phyloP scores from a whole-genome alignment of 192 early-diverging fungal species.

The Coemansia pectinata region DNA sequence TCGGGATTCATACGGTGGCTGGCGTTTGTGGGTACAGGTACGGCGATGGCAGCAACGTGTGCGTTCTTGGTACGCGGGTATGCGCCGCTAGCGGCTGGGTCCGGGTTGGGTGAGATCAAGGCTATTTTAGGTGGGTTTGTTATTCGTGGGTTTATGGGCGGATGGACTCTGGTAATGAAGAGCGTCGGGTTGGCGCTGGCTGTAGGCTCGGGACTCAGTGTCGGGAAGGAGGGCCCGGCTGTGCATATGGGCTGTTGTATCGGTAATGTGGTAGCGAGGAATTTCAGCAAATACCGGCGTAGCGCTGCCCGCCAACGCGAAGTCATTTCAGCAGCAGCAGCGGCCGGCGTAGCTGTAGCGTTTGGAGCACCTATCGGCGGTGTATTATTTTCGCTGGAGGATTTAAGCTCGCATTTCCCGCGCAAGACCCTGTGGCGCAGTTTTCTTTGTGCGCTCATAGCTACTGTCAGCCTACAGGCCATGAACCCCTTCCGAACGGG shows the following conservation, averaged over 20 bases:
- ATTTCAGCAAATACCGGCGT: conserved; percentile 80
- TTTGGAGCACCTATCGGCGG: conserved; percentile 75
- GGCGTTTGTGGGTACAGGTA: conserved; percentile 74
- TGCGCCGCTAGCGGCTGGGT: conserved; percentile 91
- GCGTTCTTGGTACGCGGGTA: conserved; percentile 74
- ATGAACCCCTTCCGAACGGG: conserved; percentile 96
- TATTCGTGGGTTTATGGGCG: conserved; percentile 91
- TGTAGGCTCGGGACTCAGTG: conserved; percentile 78
- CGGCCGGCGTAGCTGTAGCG: conserved; percentile 74
- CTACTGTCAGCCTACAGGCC: conserved; percentile 84
- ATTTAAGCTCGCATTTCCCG: conserved; percentile 94
- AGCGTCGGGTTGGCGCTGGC: conserved; percentile 73
- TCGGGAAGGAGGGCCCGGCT: conserved; percentile 95
- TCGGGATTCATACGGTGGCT: conserved; percentile 72
- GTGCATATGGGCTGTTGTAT: conserved; percentile 91
- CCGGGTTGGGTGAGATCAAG: conserved; percentile 92
- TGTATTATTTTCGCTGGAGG: conserved; percentile 78
- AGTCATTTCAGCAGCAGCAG: conserved; percentile 69
- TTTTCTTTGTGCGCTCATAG: conserved; percentile 97
- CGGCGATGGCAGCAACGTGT: conserved; percentile 68
- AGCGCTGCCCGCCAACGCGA: conserved; percentile 75
- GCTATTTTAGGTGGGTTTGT: conserved; percentile 86
- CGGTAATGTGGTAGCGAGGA: conserved; percentile 78
- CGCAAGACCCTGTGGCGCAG: conserved; percentile 94
- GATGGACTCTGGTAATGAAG: conserved; percentile 85